Evolutionary conservation across 2,329 filamentous ascomycete genomes (phyloP).

Genomic region (Fusarium burgessii): DNA sequence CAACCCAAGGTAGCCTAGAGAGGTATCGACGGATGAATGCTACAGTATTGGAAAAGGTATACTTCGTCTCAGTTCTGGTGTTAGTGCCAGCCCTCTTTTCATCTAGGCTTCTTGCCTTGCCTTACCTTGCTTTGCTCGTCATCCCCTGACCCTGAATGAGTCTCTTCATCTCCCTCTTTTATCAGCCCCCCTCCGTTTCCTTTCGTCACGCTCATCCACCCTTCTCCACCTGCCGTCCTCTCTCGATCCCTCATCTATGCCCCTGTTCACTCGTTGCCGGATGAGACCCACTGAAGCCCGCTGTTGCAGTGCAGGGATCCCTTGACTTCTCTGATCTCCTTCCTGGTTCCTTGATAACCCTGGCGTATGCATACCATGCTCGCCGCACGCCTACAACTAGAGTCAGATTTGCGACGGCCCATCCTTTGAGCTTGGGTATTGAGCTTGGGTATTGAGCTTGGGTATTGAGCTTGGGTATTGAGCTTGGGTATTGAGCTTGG

Average conservation of each 20-base stretch:
- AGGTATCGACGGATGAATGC: conserved; percentile 5
- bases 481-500: no score
- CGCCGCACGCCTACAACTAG: conserved; percentile 43
- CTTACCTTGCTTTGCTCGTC: conserved; percentile 32
- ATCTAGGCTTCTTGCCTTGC: conserved; percentile 33
- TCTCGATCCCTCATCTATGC: conserved; percentile 24
- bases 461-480: no score
- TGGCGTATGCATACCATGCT: conserved; percentile 37
- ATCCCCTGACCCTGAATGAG: conserved; percentile 33
- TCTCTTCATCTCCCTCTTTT: conserved; percentile 37
- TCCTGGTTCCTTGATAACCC: conserved; percentile 42
- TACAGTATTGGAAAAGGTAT: conserved; percentile 22
- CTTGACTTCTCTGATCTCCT: conserved; percentile 44
- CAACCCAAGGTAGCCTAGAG: conserved; percentile 13
- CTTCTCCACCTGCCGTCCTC: conserved; percentile 20
- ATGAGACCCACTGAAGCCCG: conserved; percentile 43
- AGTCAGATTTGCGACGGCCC: conserved; percentile 42
- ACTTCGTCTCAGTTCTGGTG: conserved; percentile 26
- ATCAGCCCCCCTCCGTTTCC: conserved; percentile 26
- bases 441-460: no score
- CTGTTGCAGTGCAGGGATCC: conserved; percentile 39
- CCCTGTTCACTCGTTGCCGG: conserved; percentile 36
- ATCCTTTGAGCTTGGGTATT: conserved; percentile 17
- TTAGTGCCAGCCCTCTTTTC: conserved; percentile 45
- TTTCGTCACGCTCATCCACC: conserved; percentile 18